Evolutionary conservation across 2,329 filamentous ascomycete species (phyloP).

Genomic region (Stagonosporopsis vannaccii): DNA sequence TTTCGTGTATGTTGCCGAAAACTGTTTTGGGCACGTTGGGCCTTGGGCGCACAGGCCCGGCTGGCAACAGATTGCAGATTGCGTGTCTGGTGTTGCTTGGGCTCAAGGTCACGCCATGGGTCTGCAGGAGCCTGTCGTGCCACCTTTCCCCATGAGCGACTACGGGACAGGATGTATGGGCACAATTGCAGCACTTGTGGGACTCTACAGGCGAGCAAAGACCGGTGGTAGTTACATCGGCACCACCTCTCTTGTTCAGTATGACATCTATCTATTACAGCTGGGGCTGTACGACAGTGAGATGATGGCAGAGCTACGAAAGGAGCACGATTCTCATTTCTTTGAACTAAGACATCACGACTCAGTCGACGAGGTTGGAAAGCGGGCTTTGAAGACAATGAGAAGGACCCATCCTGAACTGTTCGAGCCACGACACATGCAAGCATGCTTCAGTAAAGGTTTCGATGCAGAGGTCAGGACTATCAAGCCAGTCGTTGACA

Average conservation of each 20-base stretch:
- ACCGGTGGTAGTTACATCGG: constrained; percentile 72
- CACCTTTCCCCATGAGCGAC: constrained; percentile 66
- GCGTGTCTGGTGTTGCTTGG: constrained; percentile 67
- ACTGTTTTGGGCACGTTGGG: constrained; percentile 72
- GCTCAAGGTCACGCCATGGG: constrained; percentile 70
- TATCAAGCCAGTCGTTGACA: constrained; percentile 55
- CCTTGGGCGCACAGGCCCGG: constrained; percentile 71
- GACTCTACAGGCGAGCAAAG: constrained; percentile 68
- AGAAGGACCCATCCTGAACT: constrained; percentile 61
- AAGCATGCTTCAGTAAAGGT: constrained; percentile 58
- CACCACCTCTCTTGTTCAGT: constrained; percentile 70
- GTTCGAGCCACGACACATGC: constrained; percentile 58
- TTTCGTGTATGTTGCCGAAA: constrained; percentile 73
- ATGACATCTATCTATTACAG: constrained; percentile 70
- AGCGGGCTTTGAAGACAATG: constrained; percentile 65
- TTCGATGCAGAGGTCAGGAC: constrained; percentile 57
- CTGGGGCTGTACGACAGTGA: constrained; percentile 64
- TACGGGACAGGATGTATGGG: constrained; percentile 78
- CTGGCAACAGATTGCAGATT: constrained; percentile 78
- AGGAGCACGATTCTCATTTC: constrained; percentile 61
- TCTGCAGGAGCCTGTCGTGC: constrained; percentile 68
- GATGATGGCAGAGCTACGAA: constrained; percentile 62
- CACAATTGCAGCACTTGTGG: constrained; percentile 70
- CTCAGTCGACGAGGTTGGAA: constrained; percentile 71
- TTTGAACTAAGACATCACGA: constrained; percentile 66